These are phyloP conservation scores for Plectosphaerella plurivora DNA, from an alignment of 2,329 filamentous ascomycete species.

Conservation along the genomic window DNA sequence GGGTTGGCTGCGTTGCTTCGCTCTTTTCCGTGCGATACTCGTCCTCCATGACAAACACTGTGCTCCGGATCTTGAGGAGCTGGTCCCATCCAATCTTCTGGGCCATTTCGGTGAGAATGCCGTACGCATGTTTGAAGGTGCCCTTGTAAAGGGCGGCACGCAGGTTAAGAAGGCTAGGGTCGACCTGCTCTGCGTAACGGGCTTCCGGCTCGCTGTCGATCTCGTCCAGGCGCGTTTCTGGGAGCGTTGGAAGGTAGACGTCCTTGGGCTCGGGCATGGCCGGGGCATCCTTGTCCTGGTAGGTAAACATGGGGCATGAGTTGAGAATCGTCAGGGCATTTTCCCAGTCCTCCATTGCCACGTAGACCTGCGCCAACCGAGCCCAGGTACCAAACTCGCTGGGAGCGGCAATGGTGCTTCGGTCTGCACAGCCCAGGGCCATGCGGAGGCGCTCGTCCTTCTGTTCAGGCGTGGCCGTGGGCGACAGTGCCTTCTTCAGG, in stretches of 20 bases:
- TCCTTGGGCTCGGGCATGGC: slow-evolving; percentile 90
- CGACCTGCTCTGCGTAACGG: slow-evolving; percentile 77
- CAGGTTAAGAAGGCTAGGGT: slow-evolving; percentile 79
- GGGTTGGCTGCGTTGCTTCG: slow-evolving; percentile 42
- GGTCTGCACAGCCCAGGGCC: slow-evolving; percentile 88
- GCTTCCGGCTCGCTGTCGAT: slow-evolving; percentile 89
- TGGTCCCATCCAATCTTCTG: slow-evolving; percentile 98
- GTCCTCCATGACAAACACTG: slow-evolving; percentile 99
- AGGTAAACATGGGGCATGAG: slow-evolving; percentile 99
- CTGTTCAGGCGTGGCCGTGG: slow-evolving; percentile 44
- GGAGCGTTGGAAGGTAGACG: slow-evolving; percentile 79
- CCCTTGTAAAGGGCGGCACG: slow-evolving; percentile 88
- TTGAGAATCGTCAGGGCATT: slow-evolving; percentile 92
- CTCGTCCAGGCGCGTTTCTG: slow-evolving; percentile 88
- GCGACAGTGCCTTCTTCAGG: slow-evolving; percentile 69
- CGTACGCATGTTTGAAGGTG: slow-evolving; percentile 93
- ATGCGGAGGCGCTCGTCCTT: slow-evolving; percentile 70
- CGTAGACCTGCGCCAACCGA: slow-evolving; percentile 86
- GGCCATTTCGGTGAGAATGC: slow-evolving; percentile 90
- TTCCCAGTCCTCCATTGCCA: slow-evolving; percentile 93
- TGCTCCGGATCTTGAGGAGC: slow-evolving; percentile 87
- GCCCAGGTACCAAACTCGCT: slow-evolving; percentile 99
- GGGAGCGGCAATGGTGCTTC: slow-evolving; percentile 89
- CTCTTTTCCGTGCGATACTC: slow-evolving; percentile 91
- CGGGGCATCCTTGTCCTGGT: slow-evolving; percentile 96